A percentile compares a stretch with the other conserved stretches of the same genome.
These are phyloP conservation scores for Vicia sativa DNA, from an alignment of 306 rosid genomes.

Conservation along the genomic window DNA sequence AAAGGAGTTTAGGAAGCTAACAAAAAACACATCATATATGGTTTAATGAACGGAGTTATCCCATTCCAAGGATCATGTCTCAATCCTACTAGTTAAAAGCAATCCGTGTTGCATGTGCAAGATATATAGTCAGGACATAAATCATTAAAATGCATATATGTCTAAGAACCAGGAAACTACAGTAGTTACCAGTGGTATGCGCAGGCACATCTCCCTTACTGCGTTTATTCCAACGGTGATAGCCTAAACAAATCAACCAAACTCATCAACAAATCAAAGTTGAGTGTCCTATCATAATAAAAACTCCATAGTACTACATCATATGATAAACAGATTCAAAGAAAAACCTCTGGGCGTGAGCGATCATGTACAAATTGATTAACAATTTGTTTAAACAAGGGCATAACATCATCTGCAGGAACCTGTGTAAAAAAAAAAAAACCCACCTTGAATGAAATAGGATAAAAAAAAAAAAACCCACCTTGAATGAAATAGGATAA, in stretches of 20 bases:
- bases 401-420: conserved; percentile 90
- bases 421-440: conserved; percentile 57
- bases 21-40: conserved; percentile 27
- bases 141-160: conserved; percentile 7
- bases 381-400: conserved; percentile 81
- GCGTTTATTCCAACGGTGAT: conserved; percentile 90
- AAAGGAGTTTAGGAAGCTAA: conserved; percentile 19
- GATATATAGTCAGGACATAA: conserved; percentile 22
- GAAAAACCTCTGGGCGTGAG: conserved; percentile 88
- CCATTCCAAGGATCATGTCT: conserved; percentile 25
- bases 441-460: conserved; percentile 29
- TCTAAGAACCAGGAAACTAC: conserved; percentile 19
- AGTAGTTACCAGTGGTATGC: conserved; percentile 83
- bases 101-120: conserved; percentile 1
- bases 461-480: conserved; percentile 22
- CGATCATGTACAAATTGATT: conserved; percentile 86
- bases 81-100: conserved; percentile 17
- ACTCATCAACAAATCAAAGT: conserved; percentile 37
- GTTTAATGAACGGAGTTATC: conserved; percentile 25
- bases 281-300: neutral
- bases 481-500: conserved; percentile 25
- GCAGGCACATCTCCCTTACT: conserved; percentile 79
- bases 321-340: conserved; percentile 16
- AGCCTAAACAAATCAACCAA: conserved; percentile 59
- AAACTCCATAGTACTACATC: conserved; percentile 7